Evolutionary conservation across 495 filamentous ascomycete genomes (phyloP), one percentile per base, ranked within the genome.

Genomic region (Xylaria bambusicola): DNA sequence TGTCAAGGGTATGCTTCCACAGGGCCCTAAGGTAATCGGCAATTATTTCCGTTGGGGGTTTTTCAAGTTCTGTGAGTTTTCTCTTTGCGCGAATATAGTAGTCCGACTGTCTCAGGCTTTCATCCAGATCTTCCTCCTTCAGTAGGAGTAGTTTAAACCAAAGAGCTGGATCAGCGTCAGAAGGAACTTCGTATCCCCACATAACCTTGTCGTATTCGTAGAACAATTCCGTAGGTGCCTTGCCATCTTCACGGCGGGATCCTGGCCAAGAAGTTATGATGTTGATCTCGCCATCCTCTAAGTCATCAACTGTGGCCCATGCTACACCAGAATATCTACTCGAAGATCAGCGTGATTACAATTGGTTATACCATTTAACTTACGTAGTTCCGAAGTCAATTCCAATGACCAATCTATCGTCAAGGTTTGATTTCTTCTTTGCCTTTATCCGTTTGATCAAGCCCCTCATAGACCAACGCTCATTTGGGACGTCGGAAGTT

Each of bases 211-310:
- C 44, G 21, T 47, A 27, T 27, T 47, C 44, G n/a, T 47, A 27
- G 6, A 24, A 47, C 13, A 47, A 15, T 47, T 47, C 44, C 6
- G 23, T 47, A n/a, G 44, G 44, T n/a, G 12, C 44, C 12, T 47
- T 47, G 12, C 44, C 23, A 9, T 24, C 12, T 12, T 47, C 23
- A 27, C 44, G 23, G 7, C 44, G 44, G 26, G 23, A 15, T 5
- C 44, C 13, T 15, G 44, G 44, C 44, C 23, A 47, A 13, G 44
- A 47, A 47, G 44, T 13, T 47, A 47, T 47, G 6, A 47, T 26
- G 13, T 47, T 47, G 21, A 47, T 47, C 44, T 47, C 44, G 26
- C 23, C 13, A 27, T 47, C 44, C 23, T 47, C 44, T 27, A 47
- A 27, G 23, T 47, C 44, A 27, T 27, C 23, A 26, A 47, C 44